phyloP scores from a whole-genome alignment of 2,329 filamentous ascomycete species.

The Sphaceloma murrayae region DNA sequence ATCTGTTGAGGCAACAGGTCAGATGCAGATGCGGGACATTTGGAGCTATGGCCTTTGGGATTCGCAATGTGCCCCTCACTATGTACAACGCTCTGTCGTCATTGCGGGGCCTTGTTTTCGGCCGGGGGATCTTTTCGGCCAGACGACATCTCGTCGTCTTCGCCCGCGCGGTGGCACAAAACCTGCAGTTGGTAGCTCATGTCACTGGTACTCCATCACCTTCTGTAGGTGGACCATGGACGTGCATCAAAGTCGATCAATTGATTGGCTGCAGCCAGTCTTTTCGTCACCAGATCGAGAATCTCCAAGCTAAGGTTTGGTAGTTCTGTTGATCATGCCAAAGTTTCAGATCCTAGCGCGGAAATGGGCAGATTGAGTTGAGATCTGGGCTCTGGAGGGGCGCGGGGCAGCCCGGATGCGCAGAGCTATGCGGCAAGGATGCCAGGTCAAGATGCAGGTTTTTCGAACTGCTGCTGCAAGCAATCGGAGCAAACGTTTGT shows the following conservation, averaged over 20 bases:
- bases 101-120: conserved; percentile 6
- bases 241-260: background rate
- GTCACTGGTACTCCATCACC: background rate
- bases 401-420: conserved; percentile 10
- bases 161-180: background rate
- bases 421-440: background rate
- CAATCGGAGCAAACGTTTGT: conserved; percentile 4
- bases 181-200: background rate
- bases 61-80: conserved; percentile 11
- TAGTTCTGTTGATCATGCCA: conserved; percentile 14
- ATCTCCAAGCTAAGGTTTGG: conserved; percentile 4
- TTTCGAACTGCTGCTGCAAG: conserved; percentile 10
- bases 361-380: conserved; percentile 14
- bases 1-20: conserved; percentile 7
- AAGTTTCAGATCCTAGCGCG: conserved; percentile 14
- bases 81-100: conserved; percentile 13
- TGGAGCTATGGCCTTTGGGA: background rate
- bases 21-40: background rate
- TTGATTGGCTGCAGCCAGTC: conserved; percentile 1
- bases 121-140: background rate
- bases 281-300: conserved; percentile 10
- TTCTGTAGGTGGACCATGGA: background rate
- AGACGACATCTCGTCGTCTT: background rate
- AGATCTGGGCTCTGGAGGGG: conserved; percentile 8
- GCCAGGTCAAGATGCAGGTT: conserved; percentile 10